Evolutionary conservation across 441 rosid species (phyloP).

Genomic region (Isatis lusitanica): DNA sequence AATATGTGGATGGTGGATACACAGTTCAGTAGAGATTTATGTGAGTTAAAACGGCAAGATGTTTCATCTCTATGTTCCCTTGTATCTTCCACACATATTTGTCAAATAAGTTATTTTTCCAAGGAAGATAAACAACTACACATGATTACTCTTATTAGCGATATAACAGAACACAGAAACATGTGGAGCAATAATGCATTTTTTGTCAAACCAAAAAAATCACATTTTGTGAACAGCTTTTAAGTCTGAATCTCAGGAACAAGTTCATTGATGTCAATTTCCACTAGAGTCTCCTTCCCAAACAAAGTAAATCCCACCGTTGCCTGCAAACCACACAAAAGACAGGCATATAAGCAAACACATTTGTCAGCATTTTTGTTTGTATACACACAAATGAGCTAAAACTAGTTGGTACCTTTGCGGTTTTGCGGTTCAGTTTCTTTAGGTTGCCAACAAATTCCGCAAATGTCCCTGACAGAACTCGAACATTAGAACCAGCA

Average conservation of each 20-base stretch:
- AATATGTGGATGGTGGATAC: background rate
- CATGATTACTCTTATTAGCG: no score
- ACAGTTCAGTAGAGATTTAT: background rate
- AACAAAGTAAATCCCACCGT: constrained; percentile 76
- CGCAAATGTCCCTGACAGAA: constrained; percentile 72
- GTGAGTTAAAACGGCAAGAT: background rate
- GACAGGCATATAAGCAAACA: constrained; percentile 3
- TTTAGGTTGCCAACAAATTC: constrained; percentile 70
- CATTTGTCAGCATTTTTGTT: background rate
- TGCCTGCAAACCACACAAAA: constrained; percentile 55
- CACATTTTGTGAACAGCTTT: background rate
- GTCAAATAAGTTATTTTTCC: background rate
- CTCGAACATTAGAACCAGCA: constrained; percentile 68
- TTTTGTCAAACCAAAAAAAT: constrained; percentile 8
- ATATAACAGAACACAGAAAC: background rate
- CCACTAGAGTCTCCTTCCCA: constrained; percentile 83
- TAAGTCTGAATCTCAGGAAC: constrained; percentile 45
- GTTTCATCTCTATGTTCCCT: background rate
- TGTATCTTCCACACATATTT: no score
- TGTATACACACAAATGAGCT: background rate
- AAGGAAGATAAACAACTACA: background rate
- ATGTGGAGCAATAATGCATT: background rate
- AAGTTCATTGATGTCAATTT: constrained; percentile 72
- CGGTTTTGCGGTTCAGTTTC: constrained; percentile 69
- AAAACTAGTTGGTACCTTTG: constrained; percentile 47